These are phyloP conservation scores for Nannochloris sp. DNA, from an alignment of 139 green algal genomes.

Conservation along the genomic window DNA sequence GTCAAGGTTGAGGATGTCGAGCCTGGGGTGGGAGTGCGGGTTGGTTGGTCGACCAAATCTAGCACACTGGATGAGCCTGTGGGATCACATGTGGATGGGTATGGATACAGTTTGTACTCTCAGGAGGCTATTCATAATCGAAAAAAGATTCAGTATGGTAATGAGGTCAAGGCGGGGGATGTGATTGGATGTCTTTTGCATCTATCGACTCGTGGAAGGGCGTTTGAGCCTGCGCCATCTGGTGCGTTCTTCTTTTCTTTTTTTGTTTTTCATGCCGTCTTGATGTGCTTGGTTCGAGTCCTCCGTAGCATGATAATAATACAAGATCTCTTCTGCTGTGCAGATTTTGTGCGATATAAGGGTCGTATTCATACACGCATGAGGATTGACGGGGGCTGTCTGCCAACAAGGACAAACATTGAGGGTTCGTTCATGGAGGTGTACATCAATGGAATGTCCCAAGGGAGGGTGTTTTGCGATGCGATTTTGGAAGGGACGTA, in stretches of 20 bases:
- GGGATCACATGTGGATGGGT: slow-evolving; percentile 47
- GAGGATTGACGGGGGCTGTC: slow-evolving; percentile 27
- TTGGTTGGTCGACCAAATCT: slow-evolving; percentile 66
- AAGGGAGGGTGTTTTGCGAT: slow-evolving; percentile 49
- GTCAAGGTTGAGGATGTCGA: slow-evolving; percentile 45
- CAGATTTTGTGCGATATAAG: slow-evolving; percentile 44
- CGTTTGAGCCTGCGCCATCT: slow-evolving; percentile 12
- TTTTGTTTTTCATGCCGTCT: slow-evolving; percentile 11
- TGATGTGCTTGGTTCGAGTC: neutral
- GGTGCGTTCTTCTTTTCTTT: slow-evolving; percentile 3
- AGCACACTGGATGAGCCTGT: slow-evolving; percentile 76
- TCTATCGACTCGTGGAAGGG: slow-evolving; percentile 19
- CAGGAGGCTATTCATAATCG: slow-evolving; percentile 57
- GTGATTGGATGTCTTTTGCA: slow-evolving; percentile 53
- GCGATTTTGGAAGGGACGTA: slow-evolving; percentile 66
- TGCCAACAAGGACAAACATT: slow-evolving; percentile 21
- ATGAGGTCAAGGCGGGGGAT: slow-evolving; percentile 32
- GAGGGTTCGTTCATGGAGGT: slow-evolving; percentile 56
- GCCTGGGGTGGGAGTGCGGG: slow-evolving; percentile 44
- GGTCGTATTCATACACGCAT: slow-evolving; percentile 31
- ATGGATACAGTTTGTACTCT: slow-evolving; percentile 61
- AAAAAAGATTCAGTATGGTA: slow-evolving; percentile 36
- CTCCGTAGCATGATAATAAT: too few relatives aligned
- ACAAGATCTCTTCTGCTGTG: neutral
- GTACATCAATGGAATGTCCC: slow-evolving; percentile 49